A percentile compares a stretch with the other conserved stretches of the same genome.
Evolutionary conservation across 176 grass and related monocot genomes (phyloP).

Genomic region (Eleusine coracana): DNA sequence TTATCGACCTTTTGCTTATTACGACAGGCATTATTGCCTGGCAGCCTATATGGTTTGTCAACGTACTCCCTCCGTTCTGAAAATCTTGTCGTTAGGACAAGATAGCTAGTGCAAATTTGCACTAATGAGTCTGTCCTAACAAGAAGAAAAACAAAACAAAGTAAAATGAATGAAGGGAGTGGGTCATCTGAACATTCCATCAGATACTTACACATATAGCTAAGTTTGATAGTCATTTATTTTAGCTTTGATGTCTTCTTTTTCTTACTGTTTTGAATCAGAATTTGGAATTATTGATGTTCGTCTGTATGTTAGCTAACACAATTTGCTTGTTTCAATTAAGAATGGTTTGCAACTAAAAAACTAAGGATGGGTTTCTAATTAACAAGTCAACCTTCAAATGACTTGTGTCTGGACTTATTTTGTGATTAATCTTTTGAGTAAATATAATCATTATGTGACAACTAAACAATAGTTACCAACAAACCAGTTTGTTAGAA

Average conservation of each 20-base stretch:
- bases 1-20: background rate
- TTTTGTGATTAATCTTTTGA: background rate
- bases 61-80: too few relatives aligned
- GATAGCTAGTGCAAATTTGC: too few relatives aligned
- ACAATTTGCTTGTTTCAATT: background rate
- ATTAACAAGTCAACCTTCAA: slow-evolving; percentile 5
- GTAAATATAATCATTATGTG: background rate
- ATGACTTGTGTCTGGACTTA: background rate
- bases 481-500: slow-evolving; percentile 16
- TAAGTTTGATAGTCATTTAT: background rate
- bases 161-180: background rate
- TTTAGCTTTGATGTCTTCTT: slow-evolving; percentile 2
- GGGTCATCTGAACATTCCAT: background rate
- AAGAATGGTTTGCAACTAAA: background rate
- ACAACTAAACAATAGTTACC: slow-evolving; percentile 4
- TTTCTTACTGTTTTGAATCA: background rate
- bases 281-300: background rate
- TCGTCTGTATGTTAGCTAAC: background rate
- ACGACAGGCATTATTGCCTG: background rate
- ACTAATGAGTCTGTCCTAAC: too few relatives aligned
- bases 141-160: too few relatives aligned
- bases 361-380: background rate
- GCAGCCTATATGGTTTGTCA: background rate
- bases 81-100: too few relatives aligned
- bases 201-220: background rate